Base-by-base conservation (phyloP, 1,284 basidiomycete genomes). In the Leucoagaricus sp. region DNA sequence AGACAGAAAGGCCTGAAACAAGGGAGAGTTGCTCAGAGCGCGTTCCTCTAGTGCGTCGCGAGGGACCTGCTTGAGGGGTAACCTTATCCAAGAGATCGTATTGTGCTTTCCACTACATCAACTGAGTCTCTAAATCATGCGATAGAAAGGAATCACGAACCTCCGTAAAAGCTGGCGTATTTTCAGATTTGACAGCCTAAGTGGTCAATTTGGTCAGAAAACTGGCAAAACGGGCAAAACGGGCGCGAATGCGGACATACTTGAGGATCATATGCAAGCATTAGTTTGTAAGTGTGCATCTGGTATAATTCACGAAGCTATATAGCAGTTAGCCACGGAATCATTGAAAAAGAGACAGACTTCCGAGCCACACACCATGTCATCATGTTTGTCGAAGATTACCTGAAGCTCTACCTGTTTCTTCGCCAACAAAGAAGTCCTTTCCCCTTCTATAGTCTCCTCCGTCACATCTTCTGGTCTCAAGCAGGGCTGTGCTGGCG, bases 271-370 rank as follows among this genome's bases (percentile, higher is more conserved):
- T 86, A 96, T 4, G 78, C 78, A 40, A 93, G 72, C 72, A 95
- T 78, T 23, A 82, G 85, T 3, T 84, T 80, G 65, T 89, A 95
- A 57, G 87, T 78, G 62, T 94, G 88, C 71, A 95, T 77, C 65
- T 96, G 93, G 70, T 94, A 96, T 56, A 84, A 78, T 69, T 96
- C 92, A 59, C 93, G 83, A 51, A 95, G 76, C 87, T 92, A 59
- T 6, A 62, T 25, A 19, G 31, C 38, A 5, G 8, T 38, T 21
- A 23, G 34, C 55, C 31, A 59, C 58, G 31, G 47, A 45, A 38
- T 60, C 45, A 45, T 41, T 61, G 49, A 48, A 45, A 60, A 21
- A 31, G 26, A 9, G n/a, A 25, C 23, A 54, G 25, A 53, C n/a
- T 50, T 47, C 19, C n/a, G n/a, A 49, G 28, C 40, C 57, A 58